Base-by-base conservation (phyloP, 1,139 yeast species). In the Tardiomyces depauwii region DNA sequence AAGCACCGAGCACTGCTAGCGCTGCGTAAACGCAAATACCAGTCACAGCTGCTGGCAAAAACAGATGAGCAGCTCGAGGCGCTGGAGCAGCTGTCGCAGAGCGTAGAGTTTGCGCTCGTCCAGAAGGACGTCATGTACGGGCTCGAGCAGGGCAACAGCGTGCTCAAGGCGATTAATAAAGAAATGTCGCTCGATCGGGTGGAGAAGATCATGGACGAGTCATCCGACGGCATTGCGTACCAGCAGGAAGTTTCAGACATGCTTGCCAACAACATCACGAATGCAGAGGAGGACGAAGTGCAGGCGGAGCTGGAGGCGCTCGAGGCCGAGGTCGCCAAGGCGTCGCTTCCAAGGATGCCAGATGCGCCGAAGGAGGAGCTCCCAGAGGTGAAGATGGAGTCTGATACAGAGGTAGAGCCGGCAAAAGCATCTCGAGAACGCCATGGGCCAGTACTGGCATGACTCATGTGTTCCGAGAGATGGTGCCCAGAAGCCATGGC, bases 51-150 rank as follows among this genome's bases (percentile, higher is more conserved):
- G 13, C 68, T 89, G 2, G 65, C 67, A 32, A 82, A 80, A 56
- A 83, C 95, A 0, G 84, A 81, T 47, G 78, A 74, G 39, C 97
- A 91, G 63, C 68, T 88, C 30, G 82, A 79, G 48, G 84, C 85
- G 43, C 65, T 91, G 39, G 96, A 89, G 45, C 61, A 62, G 47
- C 57, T 62, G 39, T 65, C 69, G 1, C 52, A 58, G 39, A 58
- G 84, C 30, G 83, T 91, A 40, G 97, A 91, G 65, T 88, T 85
- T 66, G 91, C 94, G 56, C 66, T 85, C 51, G 82, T 91, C 38
- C 97, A 89, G 61, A 80, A 80, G 54, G 95, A 87, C 57, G 89
- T 91, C 44, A 55, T 88, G 14, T 76, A 74, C 51, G 96, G 96
- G 0, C 70, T 91, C 42, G 73, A 78, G 54, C 82, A 83, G 53